Evolutionary conservation across 768 basidiomycete genomes (phyloP).

Genomic region (Coprinopsis cinerea): DNA sequence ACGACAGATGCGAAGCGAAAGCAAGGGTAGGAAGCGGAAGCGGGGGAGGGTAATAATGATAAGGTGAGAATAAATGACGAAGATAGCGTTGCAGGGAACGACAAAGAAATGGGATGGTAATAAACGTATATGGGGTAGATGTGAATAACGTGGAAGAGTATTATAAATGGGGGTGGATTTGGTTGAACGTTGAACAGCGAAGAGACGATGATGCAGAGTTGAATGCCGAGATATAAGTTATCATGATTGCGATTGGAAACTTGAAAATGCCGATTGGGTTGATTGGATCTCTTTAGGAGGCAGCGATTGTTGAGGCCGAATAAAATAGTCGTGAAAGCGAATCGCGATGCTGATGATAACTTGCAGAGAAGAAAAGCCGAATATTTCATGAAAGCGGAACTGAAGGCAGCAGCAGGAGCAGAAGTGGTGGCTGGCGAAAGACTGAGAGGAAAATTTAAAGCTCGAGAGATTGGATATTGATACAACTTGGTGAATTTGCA

Average conservation of each 20-base stretch:
- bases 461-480: constrained; percentile 21
- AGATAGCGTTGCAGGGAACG: background rate
- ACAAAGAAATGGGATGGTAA: background rate
- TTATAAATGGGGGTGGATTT: background rate
- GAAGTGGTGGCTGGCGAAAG: background rate
- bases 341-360: background rate
- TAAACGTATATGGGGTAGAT: background rate
- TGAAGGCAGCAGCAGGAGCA: background rate
- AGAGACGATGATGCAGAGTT: no score
- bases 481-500: constrained; percentile 23
- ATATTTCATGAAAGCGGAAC: background rate
- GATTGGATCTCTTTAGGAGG: background rate
- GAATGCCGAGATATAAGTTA: background rate
- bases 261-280: background rate
- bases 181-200: background rate
- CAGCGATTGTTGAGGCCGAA: background rate
- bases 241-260: background rate
- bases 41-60: background rate
- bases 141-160: background rate
- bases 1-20: background rate
- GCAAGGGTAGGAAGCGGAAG: background rate
- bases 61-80: background rate
- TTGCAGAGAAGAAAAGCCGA: background rate
- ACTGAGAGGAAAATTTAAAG: background rate
- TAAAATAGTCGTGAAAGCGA: background rate